Evolutionary conservation across 1,284 basidiomycete genomes (phyloP), one percentile per base, ranked within the genome.

Genomic region (Rhodotorula sp.): DNA sequence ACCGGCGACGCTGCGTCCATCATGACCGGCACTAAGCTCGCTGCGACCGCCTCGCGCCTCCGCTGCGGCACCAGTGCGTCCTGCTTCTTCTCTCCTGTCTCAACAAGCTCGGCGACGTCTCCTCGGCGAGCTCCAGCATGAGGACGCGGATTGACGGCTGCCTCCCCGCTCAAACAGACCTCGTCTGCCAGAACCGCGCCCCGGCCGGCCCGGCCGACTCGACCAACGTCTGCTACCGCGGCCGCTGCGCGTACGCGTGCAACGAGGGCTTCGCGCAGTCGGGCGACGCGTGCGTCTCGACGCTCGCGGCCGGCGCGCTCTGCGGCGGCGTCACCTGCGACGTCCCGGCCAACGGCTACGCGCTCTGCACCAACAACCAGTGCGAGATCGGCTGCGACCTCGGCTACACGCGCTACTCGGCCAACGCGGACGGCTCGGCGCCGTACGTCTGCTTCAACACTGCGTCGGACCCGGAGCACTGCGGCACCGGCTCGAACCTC

Each of bases 211-310:
- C 66, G 48, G 56, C 66, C 50, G 63, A 68, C 70, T 66, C 66
- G 22, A 44, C 41, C 63, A 46, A 60, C 39, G 59, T 72, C 56
- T 72, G 70, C 63, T 53, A 56, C 44, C 25, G 51, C 63, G 70
- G 70, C 57, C 27, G 34, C 21, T 72, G 70, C 70, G 55, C 59
- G 25, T 72, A 66, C 70, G 66, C 66, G 61, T 72, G 70, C 64
- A 29, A 68, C 50, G 12, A 9, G 25, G 70, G 66, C 61, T 72
- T 59, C 63, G 70, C 70, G 21, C 70, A 66, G 46, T 58, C 46
- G 44, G 66, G 61, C 39, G 21, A 57, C 36, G 46, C 61, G 53
- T 58, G 60, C 51, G 66, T 67, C 60, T 22, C 58, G 39, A 63
- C 64, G 37, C 55, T 69, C 58, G 60, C 70, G 32, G 57, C 70